Conservation (phyloP, 306 rosid species). For the Betula pendula region DNA sequence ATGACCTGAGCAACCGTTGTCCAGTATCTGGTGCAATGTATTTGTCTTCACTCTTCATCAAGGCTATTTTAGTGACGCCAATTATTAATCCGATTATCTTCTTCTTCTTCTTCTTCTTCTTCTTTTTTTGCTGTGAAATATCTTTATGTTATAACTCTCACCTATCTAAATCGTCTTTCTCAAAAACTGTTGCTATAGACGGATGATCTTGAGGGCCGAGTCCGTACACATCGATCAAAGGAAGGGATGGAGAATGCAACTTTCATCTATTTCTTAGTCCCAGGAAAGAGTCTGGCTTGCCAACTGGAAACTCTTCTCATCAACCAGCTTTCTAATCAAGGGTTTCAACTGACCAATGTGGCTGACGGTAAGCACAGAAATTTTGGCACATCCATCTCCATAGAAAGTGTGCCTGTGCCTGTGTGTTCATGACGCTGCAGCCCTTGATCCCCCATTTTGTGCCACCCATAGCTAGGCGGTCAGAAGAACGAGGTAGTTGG, state of each 20-base stretch:
- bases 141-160: not conserved
- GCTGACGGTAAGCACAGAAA: slow-evolving; percentile 90
- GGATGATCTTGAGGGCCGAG: slow-evolving; percentile 80
- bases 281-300: slow-evolving; percentile 85
- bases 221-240: slow-evolving; percentile 65
- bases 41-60: not conserved
- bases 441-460: slow-evolving; percentile 7
- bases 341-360: slow-evolving; percentile 62
- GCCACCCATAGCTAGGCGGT: slow-evolving; percentile 17
- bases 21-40: not conserved
- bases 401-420: slow-evolving; percentile 40
- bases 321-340: slow-evolving; percentile 77
- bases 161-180: not conserved
- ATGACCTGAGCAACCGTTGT: not conserved
- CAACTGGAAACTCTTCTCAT: slow-evolving; percentile 89
- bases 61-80: not conserved
- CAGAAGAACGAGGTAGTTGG: slow-evolving; percentile 13
- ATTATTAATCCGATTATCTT: not conserved
- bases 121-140: not conserved
- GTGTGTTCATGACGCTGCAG: slow-evolving; percentile 21
- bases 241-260: slow-evolving; percentile 68
- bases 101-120: not conserved
- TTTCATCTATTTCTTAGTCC: slow-evolving; percentile 68
- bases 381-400: slow-evolving; percentile 68
- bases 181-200: slow-evolving; percentile 39